phyloP scores from a whole-genome alignment of 78 protist species.

The Salpingoeca rosetta region DNA sequence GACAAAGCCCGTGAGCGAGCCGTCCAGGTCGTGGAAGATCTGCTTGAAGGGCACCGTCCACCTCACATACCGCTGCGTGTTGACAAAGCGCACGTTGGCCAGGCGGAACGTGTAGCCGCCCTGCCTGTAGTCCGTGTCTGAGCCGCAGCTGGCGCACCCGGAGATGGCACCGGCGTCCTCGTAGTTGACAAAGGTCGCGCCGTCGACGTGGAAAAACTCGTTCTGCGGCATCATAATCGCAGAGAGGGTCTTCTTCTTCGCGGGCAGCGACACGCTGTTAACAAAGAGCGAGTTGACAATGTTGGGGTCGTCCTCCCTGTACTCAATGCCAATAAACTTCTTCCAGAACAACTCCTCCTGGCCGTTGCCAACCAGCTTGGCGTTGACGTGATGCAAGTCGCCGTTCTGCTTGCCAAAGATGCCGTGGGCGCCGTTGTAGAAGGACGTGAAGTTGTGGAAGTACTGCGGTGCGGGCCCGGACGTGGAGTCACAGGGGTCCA shows the following conservation, averaged over 20 bases:
- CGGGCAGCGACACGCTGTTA: not conserved
- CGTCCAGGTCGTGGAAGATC: slow-evolving; percentile 4
- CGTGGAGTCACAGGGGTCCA: not conserved
- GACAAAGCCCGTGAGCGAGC: not conserved
- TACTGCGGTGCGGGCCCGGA: not conserved
- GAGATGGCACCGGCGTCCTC: not conserved
- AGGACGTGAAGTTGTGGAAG: not conserved
- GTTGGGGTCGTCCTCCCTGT: not conserved
- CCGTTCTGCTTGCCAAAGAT: not conserved
- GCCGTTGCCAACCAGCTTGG: not conserved
- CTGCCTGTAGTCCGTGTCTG: not conserved
- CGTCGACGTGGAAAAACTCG: not conserved
- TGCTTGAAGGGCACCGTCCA: not conserved
- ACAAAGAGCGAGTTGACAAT: not conserved
- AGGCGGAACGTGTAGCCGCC: slow-evolving; percentile 1
- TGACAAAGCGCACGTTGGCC: not conserved
- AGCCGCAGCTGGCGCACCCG: not conserved
- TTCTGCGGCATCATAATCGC: not conserved
- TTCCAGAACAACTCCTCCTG: not conserved
- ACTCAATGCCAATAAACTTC: not conserved
- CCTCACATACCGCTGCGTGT: not conserved
- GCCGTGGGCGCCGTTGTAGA: not conserved
- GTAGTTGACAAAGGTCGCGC: not conserved
- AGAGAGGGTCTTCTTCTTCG: not conserved
- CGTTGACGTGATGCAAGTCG: not conserved